phyloP scores from a whole-genome alignment of 805 yeast genomes.

The Wickerhamiella sorbophila region DNA sequence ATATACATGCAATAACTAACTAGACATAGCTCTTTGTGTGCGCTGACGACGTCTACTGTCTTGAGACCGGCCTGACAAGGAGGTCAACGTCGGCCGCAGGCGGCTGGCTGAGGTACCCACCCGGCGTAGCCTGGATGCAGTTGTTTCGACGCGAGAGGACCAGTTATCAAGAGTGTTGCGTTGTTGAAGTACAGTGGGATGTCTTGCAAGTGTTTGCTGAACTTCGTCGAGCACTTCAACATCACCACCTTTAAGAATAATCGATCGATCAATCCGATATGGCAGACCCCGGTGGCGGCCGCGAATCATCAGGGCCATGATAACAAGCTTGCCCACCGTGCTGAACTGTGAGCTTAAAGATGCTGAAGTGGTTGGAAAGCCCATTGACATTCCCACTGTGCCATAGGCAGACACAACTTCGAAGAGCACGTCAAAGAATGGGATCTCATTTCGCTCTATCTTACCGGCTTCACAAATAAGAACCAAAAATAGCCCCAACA shows the following conservation, averaged over 20 bases:
- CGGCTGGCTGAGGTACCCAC: conserved; percentile 9
- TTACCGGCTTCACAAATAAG: conserved; percentile 72
- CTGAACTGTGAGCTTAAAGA: conserved; percentile 66
- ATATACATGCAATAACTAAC: too few species aligned
- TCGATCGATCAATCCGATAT: conserved; percentile 83
- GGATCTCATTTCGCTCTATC: conserved; percentile 23
- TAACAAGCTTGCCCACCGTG: conserved; percentile 62
- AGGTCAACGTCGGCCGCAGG: conserved; percentile 5
- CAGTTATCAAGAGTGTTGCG: conserved; percentile 5
- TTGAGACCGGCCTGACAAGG: background rate
- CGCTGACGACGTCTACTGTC: too few species aligned
- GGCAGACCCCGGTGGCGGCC: conserved; percentile 97
- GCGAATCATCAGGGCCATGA: conserved; percentile 80
- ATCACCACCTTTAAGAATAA: conserved; percentile 62
- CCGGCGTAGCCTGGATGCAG: conserved; percentile 12
- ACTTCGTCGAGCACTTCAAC: conserved; percentile 17
- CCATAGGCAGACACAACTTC: conserved; percentile 94
- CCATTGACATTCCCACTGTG: conserved; percentile 85
- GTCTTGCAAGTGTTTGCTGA: conserved; percentile 15
- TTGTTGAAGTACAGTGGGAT: conserved; percentile 8
- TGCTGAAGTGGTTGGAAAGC: conserved; percentile 52
- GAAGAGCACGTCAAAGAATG: conserved; percentile 51
- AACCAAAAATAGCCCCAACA: conserved; percentile 69
- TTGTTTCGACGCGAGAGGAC: conserved; percentile 15
- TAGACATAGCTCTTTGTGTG: too few species aligned